Conservation (phyloP, 345 rosid genomes). For the Physaria fendleri region DNA sequence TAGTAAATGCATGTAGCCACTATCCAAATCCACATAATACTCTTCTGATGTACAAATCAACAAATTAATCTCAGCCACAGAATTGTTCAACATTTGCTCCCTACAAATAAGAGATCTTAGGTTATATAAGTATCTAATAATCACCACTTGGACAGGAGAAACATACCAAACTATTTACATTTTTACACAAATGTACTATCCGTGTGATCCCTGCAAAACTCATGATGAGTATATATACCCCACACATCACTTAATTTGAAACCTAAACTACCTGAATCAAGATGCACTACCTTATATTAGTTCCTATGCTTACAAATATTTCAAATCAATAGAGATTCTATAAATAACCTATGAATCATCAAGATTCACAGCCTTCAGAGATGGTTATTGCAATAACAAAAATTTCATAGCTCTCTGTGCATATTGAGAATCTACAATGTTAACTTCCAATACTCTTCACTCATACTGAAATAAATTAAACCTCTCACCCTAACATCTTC, state of each 20-base stretch:
- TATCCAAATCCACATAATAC: background rate
- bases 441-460: too few relatives aligned
- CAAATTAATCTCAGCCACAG: background rate
- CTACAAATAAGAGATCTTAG: background rate
- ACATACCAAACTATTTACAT: background rate
- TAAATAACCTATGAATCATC: too few relatives aligned
- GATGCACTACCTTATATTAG: background rate
- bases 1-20: background rate
- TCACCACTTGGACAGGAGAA: background rate
- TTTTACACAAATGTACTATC: background rate
- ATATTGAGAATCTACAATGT: too few relatives aligned
- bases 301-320: background rate
- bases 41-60: background rate
- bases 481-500: too few relatives aligned
- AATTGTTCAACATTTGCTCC: background rate
- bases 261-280: background rate
- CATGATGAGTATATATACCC: background rate
- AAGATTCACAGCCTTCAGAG: too few relatives aligned
- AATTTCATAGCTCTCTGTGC: background rate
- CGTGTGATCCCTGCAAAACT: background rate
- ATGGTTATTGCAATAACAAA: too few relatives aligned
- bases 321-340: too few relatives aligned
- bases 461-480: too few relatives aligned
- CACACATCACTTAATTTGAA: background rate
- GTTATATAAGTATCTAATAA: background rate